These are phyloP conservation scores for Rhodotorula mucilaginosa DNA, from an alignment of 1,284 basidiomycete species.

Conservation along the genomic window DNA sequence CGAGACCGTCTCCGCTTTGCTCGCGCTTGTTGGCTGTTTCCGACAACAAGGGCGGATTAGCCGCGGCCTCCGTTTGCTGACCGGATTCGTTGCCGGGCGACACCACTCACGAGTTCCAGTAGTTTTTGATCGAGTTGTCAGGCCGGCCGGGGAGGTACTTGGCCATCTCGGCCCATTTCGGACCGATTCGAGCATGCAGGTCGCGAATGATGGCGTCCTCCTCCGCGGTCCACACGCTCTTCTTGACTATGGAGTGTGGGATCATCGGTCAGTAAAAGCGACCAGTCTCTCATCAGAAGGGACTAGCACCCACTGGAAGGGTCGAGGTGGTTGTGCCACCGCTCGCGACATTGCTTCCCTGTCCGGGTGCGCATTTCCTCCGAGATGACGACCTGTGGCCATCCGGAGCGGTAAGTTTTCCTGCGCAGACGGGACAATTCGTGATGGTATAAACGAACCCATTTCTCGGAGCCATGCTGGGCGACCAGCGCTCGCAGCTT, in stretches of 20 bases:
- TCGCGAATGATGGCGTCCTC: constrained; percentile 44
- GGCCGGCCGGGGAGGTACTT: constrained; percentile 44
- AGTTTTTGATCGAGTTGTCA: constrained; percentile 47
- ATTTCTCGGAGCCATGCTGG: constrained; percentile 44
- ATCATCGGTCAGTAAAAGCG: too few species aligned
- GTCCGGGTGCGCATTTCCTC: constrained; percentile 39
- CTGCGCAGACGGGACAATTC: background rate
- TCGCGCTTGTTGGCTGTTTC: constrained; percentile 27
- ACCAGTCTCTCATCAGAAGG: background rate
- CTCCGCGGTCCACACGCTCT: constrained; percentile 42
- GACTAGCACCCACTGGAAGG: constrained; percentile 38
- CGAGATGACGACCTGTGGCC: constrained; percentile 38
- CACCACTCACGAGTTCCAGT: constrained; percentile 40
- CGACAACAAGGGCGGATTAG: background rate
- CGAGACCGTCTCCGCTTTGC: constrained; percentile 17
- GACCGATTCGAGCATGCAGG: constrained; percentile 41
- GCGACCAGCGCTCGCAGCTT: constrained; percentile 39
- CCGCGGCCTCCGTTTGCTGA: background rate
- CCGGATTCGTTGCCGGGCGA: background rate
- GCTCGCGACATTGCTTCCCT: constrained; percentile 46
- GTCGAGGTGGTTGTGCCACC: constrained; percentile 47
- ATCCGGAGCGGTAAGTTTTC: background rate
- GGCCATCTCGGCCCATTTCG: constrained; percentile 46
- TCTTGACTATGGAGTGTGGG: constrained; percentile 38
- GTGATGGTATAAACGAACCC: constrained; percentile 33